Percentiles rank a stretch among this genome's conserved stretches.
These are phyloP conservation scores for Raffaelea ambrosiae DNA, from an alignment of 2,329 filamentous ascomycete species.

Conservation along the genomic window DNA sequence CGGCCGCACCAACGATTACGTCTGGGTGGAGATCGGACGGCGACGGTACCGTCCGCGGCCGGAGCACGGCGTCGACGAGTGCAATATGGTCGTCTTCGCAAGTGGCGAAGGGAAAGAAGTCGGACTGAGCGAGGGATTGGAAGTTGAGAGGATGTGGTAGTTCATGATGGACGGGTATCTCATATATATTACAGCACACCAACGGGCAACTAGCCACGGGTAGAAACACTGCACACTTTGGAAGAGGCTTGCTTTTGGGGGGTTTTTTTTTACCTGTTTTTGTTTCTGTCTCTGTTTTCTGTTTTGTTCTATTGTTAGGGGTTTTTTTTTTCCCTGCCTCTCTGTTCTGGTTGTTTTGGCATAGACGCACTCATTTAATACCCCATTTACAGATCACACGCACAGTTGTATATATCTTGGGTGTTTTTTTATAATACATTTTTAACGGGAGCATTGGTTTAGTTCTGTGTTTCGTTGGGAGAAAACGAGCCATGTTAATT, in stretches of 20 bases:
- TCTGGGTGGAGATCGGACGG: conserved; percentile 27
- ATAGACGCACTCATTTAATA: conserved; percentile 14
- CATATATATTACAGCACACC: not conserved
- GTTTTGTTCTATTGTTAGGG: not conserved
- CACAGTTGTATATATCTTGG: no score
- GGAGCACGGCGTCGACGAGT: conserved; percentile 20
- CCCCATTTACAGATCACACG: conserved; percentile 5
- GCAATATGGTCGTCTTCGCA: conserved; percentile 1
- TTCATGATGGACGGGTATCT: not conserved
- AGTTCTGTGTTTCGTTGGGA: no score
- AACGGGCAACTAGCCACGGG: no score
- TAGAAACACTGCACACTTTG: no score
- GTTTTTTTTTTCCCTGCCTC: not conserved
- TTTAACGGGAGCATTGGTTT: no score
- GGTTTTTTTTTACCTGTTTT: conserved; percentile 1
- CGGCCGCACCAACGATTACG: conserved; percentile 16
- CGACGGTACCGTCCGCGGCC: conserved; percentile 28
- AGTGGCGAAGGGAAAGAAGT: conserved; percentile 34
- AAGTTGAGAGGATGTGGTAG: not conserved
- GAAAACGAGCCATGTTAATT: no score
- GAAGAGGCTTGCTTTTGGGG: no score
- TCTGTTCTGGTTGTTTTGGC: conserved; percentile 2
- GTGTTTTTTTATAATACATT: no score
- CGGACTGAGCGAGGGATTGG: conserved; percentile 23
- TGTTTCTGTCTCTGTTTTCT: not conserved